Base-by-base conservation (phyloP, 164 flowering plant genomes). In the Protea cynaroides region DNA sequence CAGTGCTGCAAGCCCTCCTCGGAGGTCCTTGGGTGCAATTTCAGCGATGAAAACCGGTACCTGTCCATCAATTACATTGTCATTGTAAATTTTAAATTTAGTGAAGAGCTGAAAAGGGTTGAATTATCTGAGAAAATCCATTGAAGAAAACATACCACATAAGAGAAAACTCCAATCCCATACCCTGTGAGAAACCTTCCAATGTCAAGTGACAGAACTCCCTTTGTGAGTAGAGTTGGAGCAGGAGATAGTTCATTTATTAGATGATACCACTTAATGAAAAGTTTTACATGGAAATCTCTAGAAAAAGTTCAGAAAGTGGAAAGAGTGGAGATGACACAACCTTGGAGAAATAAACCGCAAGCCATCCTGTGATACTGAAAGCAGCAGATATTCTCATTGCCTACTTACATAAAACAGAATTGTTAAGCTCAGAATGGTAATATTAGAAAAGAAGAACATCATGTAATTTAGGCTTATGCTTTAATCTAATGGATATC, bases 341-440 rank as follows among this genome's bases (percentile, higher is more conserved):
- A 72, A 92, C 97, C 86, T 58, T 62, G 1, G 96, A 65, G 50
- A 87, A 76, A 72, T 74, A 85, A 50, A 92, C 68, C 0, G 85
- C 81, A 19, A 88, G 79, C 98, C 98, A 92, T 53, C 98, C 98
- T 2, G 78, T 18, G n/a, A 84, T 79, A 77, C 97, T 86, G 72
- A 84, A 74, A 17, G 29, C 47, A 59, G 89, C 76, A 65, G 97
- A 84, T 61, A 81, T 65, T 76, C 92, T 79, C 97, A 92, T 83
- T 36, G 94, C 88, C 96, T 92, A 70, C 13, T 55, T 63, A 25
- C 70, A 63, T 1, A 21, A 64, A 53, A 25, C 61, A 51, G 59
- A 10, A 23, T n/a, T n/a, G 50, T 52, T 17, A 25, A 15, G 52
- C 34, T 63, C 11, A 51, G 36, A 13, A 52, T 49, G 50, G 50